phyloP scores from a whole-genome alignment of 345 rosid species.

The Luvunga scandens region DNA sequence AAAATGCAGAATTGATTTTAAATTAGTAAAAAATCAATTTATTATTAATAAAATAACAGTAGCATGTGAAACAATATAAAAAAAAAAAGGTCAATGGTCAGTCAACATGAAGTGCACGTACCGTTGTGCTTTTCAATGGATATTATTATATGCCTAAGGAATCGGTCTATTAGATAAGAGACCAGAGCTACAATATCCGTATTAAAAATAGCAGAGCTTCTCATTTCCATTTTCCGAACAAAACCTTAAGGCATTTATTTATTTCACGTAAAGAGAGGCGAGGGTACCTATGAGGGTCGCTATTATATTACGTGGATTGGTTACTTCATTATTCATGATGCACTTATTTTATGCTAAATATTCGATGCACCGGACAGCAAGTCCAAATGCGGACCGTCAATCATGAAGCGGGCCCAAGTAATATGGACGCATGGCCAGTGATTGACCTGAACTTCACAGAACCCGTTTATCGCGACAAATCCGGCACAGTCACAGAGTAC shows the following conservation, averaged over 20 bases:
- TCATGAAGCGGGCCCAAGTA: conserved; percentile 1
- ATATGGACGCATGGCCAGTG: conserved; percentile 2
- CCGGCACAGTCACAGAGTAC: background rate
- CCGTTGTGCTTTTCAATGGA: background rate
- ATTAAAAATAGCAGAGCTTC: background rate
- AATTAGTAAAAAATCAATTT: background rate
- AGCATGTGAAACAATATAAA: background rate
- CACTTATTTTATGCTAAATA: background rate
- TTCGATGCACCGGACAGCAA: background rate
- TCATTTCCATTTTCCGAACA: background rate
- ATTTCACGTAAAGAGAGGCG: background rate
- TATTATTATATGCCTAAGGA: background rate
- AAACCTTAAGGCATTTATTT: background rate
- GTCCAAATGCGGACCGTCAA: conserved; percentile 16
- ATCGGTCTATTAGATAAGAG: background rate
- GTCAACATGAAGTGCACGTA: background rate
- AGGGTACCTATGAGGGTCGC: background rate
- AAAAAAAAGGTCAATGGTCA: background rate
- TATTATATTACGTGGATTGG: background rate
- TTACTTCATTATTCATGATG: background rate
- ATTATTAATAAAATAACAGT: too few species aligned
- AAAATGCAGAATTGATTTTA: background rate
- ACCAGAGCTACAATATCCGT: background rate
- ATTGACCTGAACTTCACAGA: conserved; percentile 5
- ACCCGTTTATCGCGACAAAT: conserved; percentile 26